Evolutionary conservation across 2,329 filamentous ascomycete species (phyloP), one percentile per base, ranked within the genome.

Genomic region (Rutstroemia sp.): DNA sequence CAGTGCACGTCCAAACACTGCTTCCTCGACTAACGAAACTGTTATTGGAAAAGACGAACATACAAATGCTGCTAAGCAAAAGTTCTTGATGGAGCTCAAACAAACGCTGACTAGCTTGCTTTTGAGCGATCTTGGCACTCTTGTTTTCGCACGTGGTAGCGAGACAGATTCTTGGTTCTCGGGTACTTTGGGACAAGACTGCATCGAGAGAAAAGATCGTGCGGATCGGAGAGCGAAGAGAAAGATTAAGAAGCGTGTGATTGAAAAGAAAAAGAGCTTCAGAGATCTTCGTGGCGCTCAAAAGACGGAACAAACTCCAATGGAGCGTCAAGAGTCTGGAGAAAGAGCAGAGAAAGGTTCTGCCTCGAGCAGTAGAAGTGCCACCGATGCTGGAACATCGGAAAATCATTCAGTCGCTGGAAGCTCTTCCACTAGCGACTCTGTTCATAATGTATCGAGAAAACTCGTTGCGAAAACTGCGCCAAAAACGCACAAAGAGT

Each of bases 111-210:
- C 87, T 1, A 92, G 90, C 61, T 76, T 99, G 17, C 74, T 97
- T 2, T 74, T 97, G 25, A 97, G 92, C 50, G 94, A 99, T 69
- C 77, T 97, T 4, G 91, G 92, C 5, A 91, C 86, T 42, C 81
- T 89, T 30, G 86, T 96, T 1, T 94, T 95, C 52, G 81, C 85
- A 41, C 76, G 82, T 51, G 94, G 94, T 3, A 95, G 91, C 44
- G 94, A 99, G 73, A 97, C 92, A 0, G 94, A 97, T 69, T 78
- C 78, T 3, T 96, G 92, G 87, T 94, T 96, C 58, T 68, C 65
- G 63, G 78, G 81, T 52, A 81, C 81, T 14, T 70, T 91, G 6
- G 82, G 83, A 2, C 80, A 86, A 63, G 76, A 86, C 61, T 86
- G 82, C 66, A 82, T 85, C 47, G 82, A 85, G 51, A 77, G 82